Evolutionary conservation across 2,329 filamentous ascomycete species (phyloP), one percentile per base, ranked within the genome.

Genomic region (Colletotrichum eremochloae): DNA sequence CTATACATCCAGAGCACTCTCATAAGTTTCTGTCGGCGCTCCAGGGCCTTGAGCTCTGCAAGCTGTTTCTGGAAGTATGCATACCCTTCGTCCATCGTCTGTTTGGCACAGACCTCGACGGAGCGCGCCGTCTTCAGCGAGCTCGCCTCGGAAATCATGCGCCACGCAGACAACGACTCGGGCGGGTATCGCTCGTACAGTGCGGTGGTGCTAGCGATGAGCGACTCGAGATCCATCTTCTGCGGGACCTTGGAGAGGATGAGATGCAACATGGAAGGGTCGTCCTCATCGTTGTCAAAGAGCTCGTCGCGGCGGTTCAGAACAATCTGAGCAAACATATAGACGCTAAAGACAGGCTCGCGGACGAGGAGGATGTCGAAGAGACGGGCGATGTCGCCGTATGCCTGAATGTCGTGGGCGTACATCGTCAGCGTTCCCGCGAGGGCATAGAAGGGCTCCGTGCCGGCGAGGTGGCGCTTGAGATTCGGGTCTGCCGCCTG

Each of bases 401-500:
- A 98, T 53, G 92, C 91, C 81, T 96, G 92, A 73, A 99, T 95
- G 80, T 98, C 96, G 82, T 99, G 96, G 24, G 96, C 95, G 81
- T 98, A 99, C 85, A 99, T 91, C 44, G 97, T 99, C 55, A 99
- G 87, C 0, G 95, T 97, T 60, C 94, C 95, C n/a, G 94, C 91
- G 6, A 99, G 87, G 5, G 96, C 96, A 81, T 97, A 99, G 81
- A 95, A 98, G 1, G 96, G 96, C 79, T 95, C 91, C 20, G 92
- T 93, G 33, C 87, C 88, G 1, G 92, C 90, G n/a, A 98, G 86
- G 82, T 97, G 96, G 9, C 82, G 84, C 80, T 90, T 92, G 33
- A 99, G 86, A 55, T 86, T 84, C 5, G 91, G 89, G 80, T 98
- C 94, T 33, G 91, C 92, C 46, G 86, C 87, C 74, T 88, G 85